Percentiles rank a stretch among this genome's conserved stretches.
phyloP scores from a whole-genome alignment of 192 early-diverging fungal genomes.

The Dispira simplex region DNA sequence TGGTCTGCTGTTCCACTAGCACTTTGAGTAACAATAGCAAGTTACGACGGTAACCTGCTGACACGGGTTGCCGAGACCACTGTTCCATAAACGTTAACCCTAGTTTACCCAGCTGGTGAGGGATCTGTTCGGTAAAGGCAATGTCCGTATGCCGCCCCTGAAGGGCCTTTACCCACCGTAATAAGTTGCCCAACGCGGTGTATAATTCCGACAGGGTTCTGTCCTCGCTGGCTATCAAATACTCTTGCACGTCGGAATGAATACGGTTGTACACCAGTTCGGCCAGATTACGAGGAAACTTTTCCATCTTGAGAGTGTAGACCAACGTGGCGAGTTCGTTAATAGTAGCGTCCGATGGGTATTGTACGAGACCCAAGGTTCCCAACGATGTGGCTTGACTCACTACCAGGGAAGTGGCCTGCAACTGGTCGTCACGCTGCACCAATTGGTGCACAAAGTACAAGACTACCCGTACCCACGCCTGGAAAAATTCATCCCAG shows the following conservation, averaged over 20 bases:
- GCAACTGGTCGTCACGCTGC: background rate
- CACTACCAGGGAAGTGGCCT: constrained; percentile 16
- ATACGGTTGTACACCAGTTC: constrained; percentile 1
- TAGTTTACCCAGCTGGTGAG: background rate
- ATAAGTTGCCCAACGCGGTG: background rate
- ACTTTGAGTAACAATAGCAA: background rate
- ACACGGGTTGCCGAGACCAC: background rate
- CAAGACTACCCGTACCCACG: constrained; percentile 47
- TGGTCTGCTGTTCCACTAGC: too few relatives aligned
- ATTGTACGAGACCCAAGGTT: background rate
- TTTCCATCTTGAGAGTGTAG: constrained; percentile 5
- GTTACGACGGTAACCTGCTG: background rate
- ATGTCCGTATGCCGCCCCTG: background rate
- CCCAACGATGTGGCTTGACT: background rate
- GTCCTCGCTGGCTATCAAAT: background rate
- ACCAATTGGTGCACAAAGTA: constrained; percentile 29
- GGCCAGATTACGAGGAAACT: constrained; percentile 12
- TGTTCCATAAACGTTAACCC: background rate
- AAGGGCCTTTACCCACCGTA: background rate
- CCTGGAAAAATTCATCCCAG: constrained; percentile 32
- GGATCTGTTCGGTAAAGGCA: background rate
- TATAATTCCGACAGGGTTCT: background rate
- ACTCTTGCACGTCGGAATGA: background rate
- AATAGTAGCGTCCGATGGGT: background rate
- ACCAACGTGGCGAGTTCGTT: background rate